A percentile compares a stretch with the other conserved stretches of the same genome.
These are phyloP conservation scores for Polytrichum commune DNA, from an alignment of 225 moss, liverwort and hornwort species.

Conservation along the genomic window DNA sequence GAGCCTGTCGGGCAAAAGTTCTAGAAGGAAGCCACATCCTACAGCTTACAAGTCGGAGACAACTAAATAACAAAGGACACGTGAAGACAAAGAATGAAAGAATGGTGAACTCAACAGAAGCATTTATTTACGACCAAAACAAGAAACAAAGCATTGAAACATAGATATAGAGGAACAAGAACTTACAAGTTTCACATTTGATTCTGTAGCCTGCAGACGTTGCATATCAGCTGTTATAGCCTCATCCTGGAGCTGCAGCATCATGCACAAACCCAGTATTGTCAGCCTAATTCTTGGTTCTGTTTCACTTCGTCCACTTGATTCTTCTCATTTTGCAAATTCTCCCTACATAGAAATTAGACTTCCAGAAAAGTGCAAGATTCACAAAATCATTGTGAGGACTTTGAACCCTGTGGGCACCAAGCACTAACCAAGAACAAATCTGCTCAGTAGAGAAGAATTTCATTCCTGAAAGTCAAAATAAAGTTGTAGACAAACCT, in stretches of 20 bases:
- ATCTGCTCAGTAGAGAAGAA: no score
- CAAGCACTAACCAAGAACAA: no score
- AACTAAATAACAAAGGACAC: no score
- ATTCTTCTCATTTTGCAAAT: not conserved
- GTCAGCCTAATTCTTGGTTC: not conserved
- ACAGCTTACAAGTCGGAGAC: no score
- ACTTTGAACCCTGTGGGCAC: not conserved
- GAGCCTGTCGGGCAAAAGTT: no score
- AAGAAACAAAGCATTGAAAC: no score
- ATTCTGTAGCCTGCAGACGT: conserved; percentile 84
- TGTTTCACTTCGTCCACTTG: not conserved
- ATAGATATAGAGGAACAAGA: not conserved
- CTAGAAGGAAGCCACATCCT: no score
- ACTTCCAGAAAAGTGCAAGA: not conserved
- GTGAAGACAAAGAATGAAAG: no score
- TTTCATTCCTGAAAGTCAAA: no score
- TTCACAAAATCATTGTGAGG: not conserved
- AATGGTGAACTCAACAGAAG: no score
- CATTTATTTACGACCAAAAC: no score
- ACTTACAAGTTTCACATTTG: conserved; percentile 80
- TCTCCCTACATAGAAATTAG: no score
- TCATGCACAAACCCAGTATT: not conserved
- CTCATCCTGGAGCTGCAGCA: conserved; percentile 89
- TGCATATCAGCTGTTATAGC: conserved; percentile 79
- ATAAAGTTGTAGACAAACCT: conserved; percentile 18